Base-by-base conservation (phyloP, 148 eudicot genomes). In the Arctostaphylos glauca region DNA sequence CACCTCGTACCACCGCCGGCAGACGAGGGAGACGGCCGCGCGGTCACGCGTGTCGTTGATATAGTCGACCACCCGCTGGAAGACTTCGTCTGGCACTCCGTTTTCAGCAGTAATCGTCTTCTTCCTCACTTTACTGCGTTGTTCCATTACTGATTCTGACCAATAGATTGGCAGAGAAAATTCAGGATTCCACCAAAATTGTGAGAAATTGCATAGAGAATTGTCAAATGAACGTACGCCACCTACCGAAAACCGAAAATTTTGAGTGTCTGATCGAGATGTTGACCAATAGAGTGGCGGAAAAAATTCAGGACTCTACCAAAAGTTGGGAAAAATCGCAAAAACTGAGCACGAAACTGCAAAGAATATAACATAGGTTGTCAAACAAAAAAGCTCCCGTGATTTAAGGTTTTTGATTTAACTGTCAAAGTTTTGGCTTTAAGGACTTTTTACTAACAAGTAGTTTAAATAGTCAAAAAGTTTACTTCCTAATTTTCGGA, bases 31-130 rank as follows among this genome's bases (percentile, higher is more conserved):
- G 9, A 89, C 84, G 8, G 93, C 80, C 1, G 87, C 91, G 6
- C 94, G 84, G 87, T 94, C 97, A 5, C 88, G 85, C 3, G 93
- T 79, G 78, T 91, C 94, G 62, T 80, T 23, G 18, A 96, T 81
- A 85, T 92, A 92, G 12, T 91, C 91, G 21, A 94, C 76, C 23
- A 92, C 90, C n/a, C 93, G 90, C 80, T 88, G 92, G 12, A 92
- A 75, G 14, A 96, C 94, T 49, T 88, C 88, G 71, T 90, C 93
- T 3, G 94, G 89, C 88, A 89, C 87, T 12, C 82, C 77, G 59
- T 2, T 9, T 8, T 3, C 83, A 9, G 10, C 15, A 0, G 71
- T 25, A 41, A 15, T 23, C 71, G 13, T 54, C 77, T 31, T 0
- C 59, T 62, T 82, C 5, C 43, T 76, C 52, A 4, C 14, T 79